Base-by-base conservation (phyloP, 371 early-diverging fungal species). In the Chytridium lagenaria region DNA sequence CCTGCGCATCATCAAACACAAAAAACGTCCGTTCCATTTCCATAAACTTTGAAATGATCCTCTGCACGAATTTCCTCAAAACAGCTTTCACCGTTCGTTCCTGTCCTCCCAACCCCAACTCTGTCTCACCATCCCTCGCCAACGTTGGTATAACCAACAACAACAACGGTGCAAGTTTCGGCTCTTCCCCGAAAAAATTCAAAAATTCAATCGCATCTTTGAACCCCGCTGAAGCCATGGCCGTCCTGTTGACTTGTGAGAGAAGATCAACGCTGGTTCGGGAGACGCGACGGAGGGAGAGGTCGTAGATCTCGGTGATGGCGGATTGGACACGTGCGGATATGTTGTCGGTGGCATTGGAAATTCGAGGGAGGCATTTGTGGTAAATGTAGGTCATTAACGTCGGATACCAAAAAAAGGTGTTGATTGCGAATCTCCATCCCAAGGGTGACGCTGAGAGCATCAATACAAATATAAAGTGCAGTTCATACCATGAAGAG, bases 1-100 rank as follows among this genome's bases (percentile, higher is more conserved):
- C 44, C 57, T 57, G 57, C 7, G 57, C 31, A 30, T 57, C 57
- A 30, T 57, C 57, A 23, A 57, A 57, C n/a, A 57, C 23, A 30
- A 57, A 57, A 23, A 7, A n/a, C 5, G 57, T 30, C 26, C 10
- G 7, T 5, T n/a, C 23, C 7, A 26, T 5, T 10, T 57, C 57
- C 26, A 23, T 12, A 30, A 15, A 57, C 26, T 5, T 23, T 57
- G 57, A 26, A 30, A 57, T 26, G 26, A 57, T 57, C 23, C 31
- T 57, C 57, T 26, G n/a, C n/a, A 57, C 31, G 26, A 57, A 10
- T 10, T 10, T 5, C 57, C 5, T 15, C 57, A 57, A 57, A 7
- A 57, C 10, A 30, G n/a, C 31, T 10, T 26, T 30, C 26, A 26
- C 23, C 5, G 57, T 30, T 23, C 10, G 15, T 23, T 10, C 57